Base-by-base conservation (phyloP, 2,329 filamentous ascomycete genomes). In the Tolypocladium ophioglossoides region DNA sequence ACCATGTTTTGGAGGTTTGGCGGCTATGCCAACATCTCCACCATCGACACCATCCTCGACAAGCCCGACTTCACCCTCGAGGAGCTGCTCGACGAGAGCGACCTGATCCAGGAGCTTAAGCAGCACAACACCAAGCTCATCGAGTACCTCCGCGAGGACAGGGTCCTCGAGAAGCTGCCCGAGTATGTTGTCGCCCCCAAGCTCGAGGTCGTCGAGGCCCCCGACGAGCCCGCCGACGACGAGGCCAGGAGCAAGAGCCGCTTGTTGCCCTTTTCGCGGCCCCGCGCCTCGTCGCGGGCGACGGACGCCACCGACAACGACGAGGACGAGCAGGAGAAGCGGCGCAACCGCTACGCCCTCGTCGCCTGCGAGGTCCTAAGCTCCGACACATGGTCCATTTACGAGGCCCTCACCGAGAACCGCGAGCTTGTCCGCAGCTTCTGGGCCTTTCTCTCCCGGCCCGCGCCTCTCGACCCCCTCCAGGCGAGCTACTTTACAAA, bases 1-100 rank as follows among this genome's bases (percentile, higher is more conserved):
- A 92, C 73, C 78, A 99, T 99, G 94, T 99, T 99, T 75, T 99
- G 94, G 94, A 87, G 92, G 75, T 99, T 97, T 80, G 92, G 94
- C 80, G 91, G 91, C 68, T 97, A 97, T 80, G 89, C 91, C 79
- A 95, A 90, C 80, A 87, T 96, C 74, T 96, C 92, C 66, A 87
- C 91, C 68, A 90, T 99, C 73, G 94, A 97, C 74, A 91, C 86
- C 63, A 89, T 99, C 67, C 90, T 99, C 70, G 94, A 99, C 70
- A 96, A 96, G 73, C 85, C 95, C 63, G 89, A 96, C 73, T 91
- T 96, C 69, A 91, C 89, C 52, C 86, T 97, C 61, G 94, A 99
- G 73, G 92, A 97, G 69, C 79, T 99, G 56, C 84, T 99, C 59
- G 91, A 97, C 70, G 94, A 99, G 78, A 87, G 88, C 66, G 94